Evolutionary conservation across 805 yeast species (phyloP).

Genomic region (Myxozyma vanderwaltii): DNA sequence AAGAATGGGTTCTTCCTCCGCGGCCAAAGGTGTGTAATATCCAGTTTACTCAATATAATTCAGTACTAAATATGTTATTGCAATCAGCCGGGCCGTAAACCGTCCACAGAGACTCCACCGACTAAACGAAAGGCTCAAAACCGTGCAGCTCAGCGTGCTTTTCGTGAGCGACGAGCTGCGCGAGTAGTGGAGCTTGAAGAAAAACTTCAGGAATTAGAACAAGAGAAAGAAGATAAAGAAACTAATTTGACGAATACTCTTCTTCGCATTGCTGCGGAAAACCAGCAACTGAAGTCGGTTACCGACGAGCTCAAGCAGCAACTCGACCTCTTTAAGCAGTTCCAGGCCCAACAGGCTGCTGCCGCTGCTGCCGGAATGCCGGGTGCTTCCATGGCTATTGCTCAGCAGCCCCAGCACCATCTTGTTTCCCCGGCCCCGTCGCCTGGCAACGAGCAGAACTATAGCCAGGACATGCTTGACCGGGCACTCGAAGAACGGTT

Average conservation of each 20-base stretch:
- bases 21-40: conserved; percentile 56
- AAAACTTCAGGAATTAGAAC: conserved; percentile 65
- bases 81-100: conserved; percentile 52
- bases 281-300: conserved; percentile 39
- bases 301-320: conserved; percentile 34
- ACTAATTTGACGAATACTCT: conserved; percentile 25
- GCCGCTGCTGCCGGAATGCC: conserved; percentile 1
- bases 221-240: conserved; percentile 56
- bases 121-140: conserved; percentile 87
- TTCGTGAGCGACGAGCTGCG: conserved; percentile 83
- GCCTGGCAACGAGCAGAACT: conserved; percentile 40
- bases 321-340: conserved; percentile 29
- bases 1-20: conserved; percentile 83
- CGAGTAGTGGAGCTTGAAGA: conserved; percentile 76
- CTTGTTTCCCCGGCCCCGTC: conserved; percentile 59
- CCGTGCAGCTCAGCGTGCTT: conserved; percentile 91
- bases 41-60: neutral
- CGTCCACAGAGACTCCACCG: conserved; percentile 76
- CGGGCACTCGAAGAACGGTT: conserved; percentile 32
- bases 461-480: conserved; percentile 30
- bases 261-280: conserved; percentile 41
- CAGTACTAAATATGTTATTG: neutral
- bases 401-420: conserved; percentile 39
- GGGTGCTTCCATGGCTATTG: neutral
- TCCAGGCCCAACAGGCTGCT: conserved; percentile 33